Conservation (phyloP, 2,329 filamentous ascomycete genomes). For the Lachnellula occidentalis region DNA sequence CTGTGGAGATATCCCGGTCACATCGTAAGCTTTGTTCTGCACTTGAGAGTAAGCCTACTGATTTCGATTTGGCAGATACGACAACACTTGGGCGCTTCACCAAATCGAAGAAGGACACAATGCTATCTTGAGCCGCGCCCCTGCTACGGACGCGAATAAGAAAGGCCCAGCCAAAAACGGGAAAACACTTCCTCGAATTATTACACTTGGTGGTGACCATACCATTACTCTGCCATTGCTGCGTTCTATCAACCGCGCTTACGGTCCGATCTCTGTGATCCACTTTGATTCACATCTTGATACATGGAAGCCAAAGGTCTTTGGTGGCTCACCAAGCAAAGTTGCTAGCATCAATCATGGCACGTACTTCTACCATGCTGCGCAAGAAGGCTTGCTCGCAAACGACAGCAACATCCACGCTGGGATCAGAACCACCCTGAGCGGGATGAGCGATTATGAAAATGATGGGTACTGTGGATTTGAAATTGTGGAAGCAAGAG, state of each 20-base stretch:
- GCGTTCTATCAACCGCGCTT: constrained; percentile 54
- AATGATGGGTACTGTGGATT: constrained; percentile 84
- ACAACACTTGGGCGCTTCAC: constrained; percentile 74
- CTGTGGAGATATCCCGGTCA: constrained; percentile 80
- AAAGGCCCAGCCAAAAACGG: constrained; percentile 64
- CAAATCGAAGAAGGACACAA: constrained; percentile 86
- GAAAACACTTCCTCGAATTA: constrained; percentile 72
- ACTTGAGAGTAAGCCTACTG: neutral
- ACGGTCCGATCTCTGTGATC: constrained; percentile 55
- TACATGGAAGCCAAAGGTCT: constrained; percentile 80
- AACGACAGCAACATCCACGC: constrained; percentile 87
- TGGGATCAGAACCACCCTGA: constrained; percentile 77
- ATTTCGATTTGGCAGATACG: constrained; percentile 50
- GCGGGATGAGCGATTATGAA: constrained; percentile 73
- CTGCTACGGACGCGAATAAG: constrained; percentile 62
- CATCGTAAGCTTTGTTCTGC: constrained; percentile 53
- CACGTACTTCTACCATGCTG: constrained; percentile 82
- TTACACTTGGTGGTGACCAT: constrained; percentile 66
- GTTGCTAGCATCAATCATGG: constrained; percentile 78
- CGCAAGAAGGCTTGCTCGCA: constrained; percentile 68
- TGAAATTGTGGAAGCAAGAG: constrained; percentile 70
- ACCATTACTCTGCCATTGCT: constrained; percentile 57
- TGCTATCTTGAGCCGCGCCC: constrained; percentile 63
- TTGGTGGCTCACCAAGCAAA: constrained; percentile 73
- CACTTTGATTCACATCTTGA: constrained; percentile 62